Evolutionary conservation across 2,329 filamentous ascomycete genomes (phyloP), one percentile per base, ranked within the genome.

Genomic region (Metarhizium guizhouense): DNA sequence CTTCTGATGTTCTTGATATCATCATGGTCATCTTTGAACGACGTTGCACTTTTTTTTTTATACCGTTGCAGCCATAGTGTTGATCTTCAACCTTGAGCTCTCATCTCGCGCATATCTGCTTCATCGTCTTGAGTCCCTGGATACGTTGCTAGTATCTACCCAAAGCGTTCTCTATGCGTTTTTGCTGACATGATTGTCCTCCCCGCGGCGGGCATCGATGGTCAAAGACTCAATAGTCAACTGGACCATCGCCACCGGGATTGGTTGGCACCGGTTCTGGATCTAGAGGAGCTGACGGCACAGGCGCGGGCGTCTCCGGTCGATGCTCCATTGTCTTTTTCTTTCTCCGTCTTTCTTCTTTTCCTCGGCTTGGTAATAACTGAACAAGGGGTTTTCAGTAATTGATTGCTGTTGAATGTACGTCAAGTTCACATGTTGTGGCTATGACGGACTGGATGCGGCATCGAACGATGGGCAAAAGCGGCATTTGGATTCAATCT

Each of bases 251-350:
- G 62, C 62, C 52, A 20, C 43, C n/a, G 52, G 42, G 34, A 38
- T 11, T 11, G 10, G 10, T 7, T 34, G 32, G 32, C 7, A 34
- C 42, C 2, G 52, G 42, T 25, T 65, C 65, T 4, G 67, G 67
- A 57, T 66, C 66, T 34, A 60, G 61, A n/a, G 67, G 67, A 40
- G 64, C 57, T 40, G 67, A 67, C 40, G 64, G 61, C 11, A 65
- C 62, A 20, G 61, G 61, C 42, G 67, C 65, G 51, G 67, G 67
- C 32, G 67, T 70, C 57, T 68, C 66, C 32, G 66, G 67, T 42
- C 66, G 45, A 45, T 63, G 67, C 13, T 53, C n/a, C 43, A 48
- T 53, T 53, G 25, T 25, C 25, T 25, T 4, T 25, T 25, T 25
- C 25, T 3, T 25, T 25, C 4, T 25, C 10, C 32, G 18, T 47